phyloP scores from a whole-genome alignment of 352 stramenopile species.

The Pythium chondricola region DNA sequence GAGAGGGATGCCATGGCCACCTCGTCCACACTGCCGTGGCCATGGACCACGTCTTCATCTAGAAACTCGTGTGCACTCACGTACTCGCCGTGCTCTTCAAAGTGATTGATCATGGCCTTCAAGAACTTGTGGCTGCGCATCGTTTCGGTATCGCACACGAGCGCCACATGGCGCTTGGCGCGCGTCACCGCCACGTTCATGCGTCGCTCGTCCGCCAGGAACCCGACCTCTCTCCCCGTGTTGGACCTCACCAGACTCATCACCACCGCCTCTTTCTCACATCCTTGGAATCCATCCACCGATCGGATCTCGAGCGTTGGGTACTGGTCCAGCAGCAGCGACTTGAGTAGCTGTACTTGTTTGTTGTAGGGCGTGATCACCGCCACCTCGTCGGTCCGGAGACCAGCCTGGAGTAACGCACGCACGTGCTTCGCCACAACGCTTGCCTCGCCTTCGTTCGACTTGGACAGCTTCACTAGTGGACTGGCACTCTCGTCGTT shows the following conservation, averaged over 20 bases:
- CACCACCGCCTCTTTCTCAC: conserved; percentile 97
- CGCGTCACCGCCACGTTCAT: conserved; percentile 98
- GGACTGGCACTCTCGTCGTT: conserved; percentile 15
- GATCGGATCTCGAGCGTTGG: conserved; percentile 86
- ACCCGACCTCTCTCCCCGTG: conserved; percentile 85
- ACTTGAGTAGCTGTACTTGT: conserved; percentile 91
- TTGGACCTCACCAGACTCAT: conserved; percentile 97
- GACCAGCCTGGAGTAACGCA: conserved; percentile 72
- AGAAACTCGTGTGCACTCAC: conserved; percentile 80
- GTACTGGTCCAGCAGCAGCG: conserved; percentile 63
- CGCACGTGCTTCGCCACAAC: conserved; percentile 83
- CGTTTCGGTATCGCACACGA: conserved; percentile 95
- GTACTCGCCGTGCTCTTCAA: conserved; percentile 92
- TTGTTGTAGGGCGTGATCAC: conserved; percentile 99
- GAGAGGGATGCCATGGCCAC: too few relatives aligned
- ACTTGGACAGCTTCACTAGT: conserved; percentile 55
- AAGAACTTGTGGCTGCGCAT: conserved; percentile 91
- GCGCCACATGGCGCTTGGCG: conserved; percentile 91
- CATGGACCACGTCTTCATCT: conserved; percentile 48
- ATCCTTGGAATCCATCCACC: conserved; percentile 97
- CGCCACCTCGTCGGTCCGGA: conserved; percentile 89
- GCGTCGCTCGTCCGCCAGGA: conserved; percentile 93
- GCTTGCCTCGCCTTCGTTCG: conserved; percentile 69
- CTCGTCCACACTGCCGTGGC: conserved; percentile 4
- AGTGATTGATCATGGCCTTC: conserved; percentile 83